Conservation (phyloP, 768 basidiomycete genomes). For the Russula sp. region DNA sequence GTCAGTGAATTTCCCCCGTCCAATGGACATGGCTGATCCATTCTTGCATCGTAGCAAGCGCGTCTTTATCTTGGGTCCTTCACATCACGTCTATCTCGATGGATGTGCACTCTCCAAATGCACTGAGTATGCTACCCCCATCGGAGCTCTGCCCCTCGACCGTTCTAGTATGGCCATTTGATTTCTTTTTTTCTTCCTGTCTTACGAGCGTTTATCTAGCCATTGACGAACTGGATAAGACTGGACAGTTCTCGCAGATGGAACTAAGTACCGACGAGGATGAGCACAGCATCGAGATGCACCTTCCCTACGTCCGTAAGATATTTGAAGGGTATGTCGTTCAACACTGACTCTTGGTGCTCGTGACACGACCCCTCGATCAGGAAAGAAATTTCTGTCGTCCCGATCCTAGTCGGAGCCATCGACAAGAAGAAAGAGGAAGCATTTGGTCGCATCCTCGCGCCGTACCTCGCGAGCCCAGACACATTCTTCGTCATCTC, state of each 20-base stretch:
- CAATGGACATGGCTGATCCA: not conserved
- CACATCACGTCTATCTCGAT: constrained; percentile 84
- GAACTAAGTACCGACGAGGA: constrained; percentile 68
- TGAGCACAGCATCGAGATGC: constrained; percentile 98
- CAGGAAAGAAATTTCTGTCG: constrained; percentile 71
- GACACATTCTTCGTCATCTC: constrained; percentile 88
- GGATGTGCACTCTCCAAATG: constrained; percentile 86
- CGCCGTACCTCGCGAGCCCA: constrained; percentile 69
- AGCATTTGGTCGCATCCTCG: constrained; percentile 62
- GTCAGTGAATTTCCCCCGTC: constrained; percentile 41
- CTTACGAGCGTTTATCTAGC: constrained; percentile 38
- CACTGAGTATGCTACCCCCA: constrained; percentile 72
- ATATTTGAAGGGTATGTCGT: constrained; percentile 66
- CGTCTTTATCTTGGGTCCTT: constrained; percentile 93
- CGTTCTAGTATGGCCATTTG: constrained; percentile 52
- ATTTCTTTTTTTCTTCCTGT: not conserved
- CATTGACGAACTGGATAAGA: constrained; percentile 55
- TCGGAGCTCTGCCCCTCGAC: constrained; percentile 80
- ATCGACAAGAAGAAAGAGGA: constrained; percentile 56
- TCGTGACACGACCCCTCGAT: not conserved
- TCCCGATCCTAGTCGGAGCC: constrained; percentile 88
- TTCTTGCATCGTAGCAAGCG: constrained; percentile 53
- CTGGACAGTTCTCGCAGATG: constrained; percentile 69
- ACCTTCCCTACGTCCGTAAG: constrained; percentile 86
- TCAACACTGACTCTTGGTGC: not conserved